A percentile compares a stretch with the other conserved stretches of the same genome.
phyloP scores from a whole-genome alignment of 2,329 filamentous ascomycete species.

The Fusarium anguioides region DNA sequence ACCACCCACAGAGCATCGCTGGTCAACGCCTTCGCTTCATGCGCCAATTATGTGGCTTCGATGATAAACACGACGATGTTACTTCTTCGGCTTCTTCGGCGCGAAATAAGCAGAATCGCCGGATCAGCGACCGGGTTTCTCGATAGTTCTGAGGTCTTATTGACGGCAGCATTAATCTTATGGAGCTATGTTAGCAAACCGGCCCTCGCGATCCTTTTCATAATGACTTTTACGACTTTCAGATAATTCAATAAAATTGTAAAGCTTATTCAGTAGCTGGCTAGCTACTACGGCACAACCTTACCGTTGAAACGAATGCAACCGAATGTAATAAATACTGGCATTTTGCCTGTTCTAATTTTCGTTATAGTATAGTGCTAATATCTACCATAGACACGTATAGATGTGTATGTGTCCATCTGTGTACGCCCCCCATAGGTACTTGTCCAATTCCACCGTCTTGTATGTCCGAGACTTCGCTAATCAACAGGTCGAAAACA shows the following conservation, averaged over 20 bases:
- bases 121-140: conserved; percentile 27
- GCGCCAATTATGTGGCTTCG: conserved; percentile 65
- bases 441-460: background rate
- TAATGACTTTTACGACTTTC: background rate
- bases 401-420: conserved; percentile 14
- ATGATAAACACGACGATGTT: conserved; percentile 40
- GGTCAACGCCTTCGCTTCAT: conserved; percentile 67
- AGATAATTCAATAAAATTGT: background rate
- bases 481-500: conserved; percentile 4
- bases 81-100: background rate
- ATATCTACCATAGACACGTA: conserved; percentile 15
- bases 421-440: background rate
- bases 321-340: background rate
- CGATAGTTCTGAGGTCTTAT: conserved; percentile 14
- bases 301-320: background rate
- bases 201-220: background rate
- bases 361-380: conserved; percentile 8
- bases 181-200: background rate
- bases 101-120: conserved; percentile 25
- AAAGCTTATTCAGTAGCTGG: background rate
- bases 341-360: conserved; percentile 15
- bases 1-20: conserved; percentile 61
- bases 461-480: conserved; percentile 15
- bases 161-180: background rate
- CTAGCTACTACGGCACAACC: no score